Base-by-base conservation (phyloP, 2,329 filamentous ascomycete species). In the Colletotrichum endophyticum region DNA sequence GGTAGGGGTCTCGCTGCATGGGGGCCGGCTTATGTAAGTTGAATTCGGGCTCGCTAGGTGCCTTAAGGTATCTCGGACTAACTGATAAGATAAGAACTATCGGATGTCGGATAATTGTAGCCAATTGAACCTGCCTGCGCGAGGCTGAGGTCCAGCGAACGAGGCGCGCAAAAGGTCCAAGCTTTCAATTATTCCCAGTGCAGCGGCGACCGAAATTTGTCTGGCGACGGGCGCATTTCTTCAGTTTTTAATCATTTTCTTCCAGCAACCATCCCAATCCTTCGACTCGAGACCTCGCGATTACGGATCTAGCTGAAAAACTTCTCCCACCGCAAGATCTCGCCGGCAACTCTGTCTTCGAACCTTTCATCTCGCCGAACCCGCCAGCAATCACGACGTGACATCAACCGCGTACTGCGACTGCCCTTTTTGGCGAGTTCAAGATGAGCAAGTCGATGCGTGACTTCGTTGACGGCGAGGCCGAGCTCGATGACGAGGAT, bases 401-500 rank as follows among this genome's bases (percentile, higher is more conserved):
- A 56, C 49, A 32, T 74, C 28, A 28, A 53, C 9, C 44, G 63
- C 64, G 64, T 49, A 34, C 64, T n/a, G 34, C 74, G 57, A 53
- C 64, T 25, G 64, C 44, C n/a, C 30, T 27, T 30, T 12, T 25
- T n/a, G 27, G 49, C 66, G n/a, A 74, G 49, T 53, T 39, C 34
- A 74, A 49, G 27, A 94, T 93, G 92, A 93, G 91, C 83, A 88
- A 84, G 83, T 88, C 85, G 66, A 93, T 95, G 91, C 91, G 91
- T 84, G 93, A 96, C 83, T 88, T 98, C 83, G 93, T 99, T 82
- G 93, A 96, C 80, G 93, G 93, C 79, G 94, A 96, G 87, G 97
- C 96, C 80, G 93, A 98, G 85, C 88, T 98, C 76, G 96, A 96
- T 83, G 93, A 93, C 30, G 95, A 97, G 79, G 95, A 96, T 70